Base-by-base conservation (phyloP, 306 rosid species). In the Ammopiptanthus mongolicus region DNA sequence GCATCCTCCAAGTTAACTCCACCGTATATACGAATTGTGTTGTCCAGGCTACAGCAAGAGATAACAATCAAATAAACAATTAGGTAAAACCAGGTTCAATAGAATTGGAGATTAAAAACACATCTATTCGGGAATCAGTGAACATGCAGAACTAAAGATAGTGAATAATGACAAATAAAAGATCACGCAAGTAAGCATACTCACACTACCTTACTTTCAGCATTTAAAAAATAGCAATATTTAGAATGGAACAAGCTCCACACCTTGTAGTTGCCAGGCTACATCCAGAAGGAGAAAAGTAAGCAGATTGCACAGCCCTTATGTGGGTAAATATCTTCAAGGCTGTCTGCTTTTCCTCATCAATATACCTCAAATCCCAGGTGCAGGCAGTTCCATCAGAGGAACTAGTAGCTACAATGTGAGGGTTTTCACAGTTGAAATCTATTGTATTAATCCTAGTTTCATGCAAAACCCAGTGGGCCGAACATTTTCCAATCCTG, bases 211-310 rank as follows among this genome's bases (percentile, higher is more conserved):
- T 19, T 14, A 44, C 50, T 79, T 78, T 8, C 46, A 62, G 8
- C 68, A 36, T 8, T 7, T 6, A 48, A 62, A 46, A 75, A 37
- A 8, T 55, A 37, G 47, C 36, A 48, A 55, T 41, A 28, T 34
- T 51, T 36, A 23, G 18, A 58, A 57, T 2, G 31, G 25, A 78
- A 10, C 57, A 69, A 59, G 64, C 42, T 68, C 13, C 80, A 48
- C 64, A 95, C 99, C 99, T 87, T 65, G 97, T 90, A 33, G 97
- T 92, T 52, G 91, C 97, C 9, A 95, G 80, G 78, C 66, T 81
- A 80, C 83, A 25, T 79, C 97, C 97, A 73, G 91, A 90, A 65
- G 97, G 97, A n/a, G 97, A 92, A 79, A 95, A 95, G 72, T 81
- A 90, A 8, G 97, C 99, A 39, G 99, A 92, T 19, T 95, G 92